Percentiles rank a stretch among this genome's conserved stretches.
Evolutionary conservation across 2,329 filamentous ascomycete species (phyloP).

Genomic region (Exophiala viscosa): DNA sequence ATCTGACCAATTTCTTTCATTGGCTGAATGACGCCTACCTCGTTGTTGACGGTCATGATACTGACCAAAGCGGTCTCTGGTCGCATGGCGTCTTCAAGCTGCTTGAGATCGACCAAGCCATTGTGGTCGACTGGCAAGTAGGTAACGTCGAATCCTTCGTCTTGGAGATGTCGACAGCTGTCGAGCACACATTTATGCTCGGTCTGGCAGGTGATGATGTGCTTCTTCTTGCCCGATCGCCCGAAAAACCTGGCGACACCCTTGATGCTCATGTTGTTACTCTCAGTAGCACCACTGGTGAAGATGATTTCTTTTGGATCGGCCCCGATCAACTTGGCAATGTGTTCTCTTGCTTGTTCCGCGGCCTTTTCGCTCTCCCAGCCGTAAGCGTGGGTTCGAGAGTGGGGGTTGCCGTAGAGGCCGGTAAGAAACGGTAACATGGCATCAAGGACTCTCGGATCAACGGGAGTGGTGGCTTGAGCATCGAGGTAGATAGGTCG

Average conservation of each 20-base stretch:
- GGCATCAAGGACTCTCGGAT: conserved; percentile 89
- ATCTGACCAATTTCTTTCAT: conserved; percentile 88
- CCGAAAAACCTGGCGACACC: conserved; percentile 95
- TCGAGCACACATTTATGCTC: conserved; percentile 99
- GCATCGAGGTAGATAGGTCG: conserved; percentile 97
- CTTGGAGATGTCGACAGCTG: conserved; percentile 92
- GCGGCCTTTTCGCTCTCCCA: conserved; percentile 97
- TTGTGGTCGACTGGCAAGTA: conserved; percentile 87
- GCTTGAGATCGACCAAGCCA: conserved; percentile 78
- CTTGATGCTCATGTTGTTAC: conserved; percentile 99
- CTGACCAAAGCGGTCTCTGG: conserved; percentile 90
- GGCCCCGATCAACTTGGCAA: conserved; percentile 84
- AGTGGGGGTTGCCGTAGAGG: conserved; percentile 95
- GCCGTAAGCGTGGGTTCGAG: conserved; percentile 93
- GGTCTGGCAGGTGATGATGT: conserved; percentile 95
- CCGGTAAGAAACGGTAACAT: conserved; percentile 96
- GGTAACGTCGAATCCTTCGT: conserved; percentile 95
- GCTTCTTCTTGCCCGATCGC: conserved; percentile 90
- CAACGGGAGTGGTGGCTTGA: conserved; percentile 93
- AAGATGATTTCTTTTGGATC: conserved; percentile 98
- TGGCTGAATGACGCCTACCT: conserved; percentile 98
- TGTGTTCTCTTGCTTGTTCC: conserved; percentile 76
- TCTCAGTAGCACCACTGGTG: conserved; percentile 95
- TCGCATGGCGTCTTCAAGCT: conserved; percentile 82
- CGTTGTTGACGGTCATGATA: conserved; percentile 99